Conservation (phyloP, 805 yeast genomes). For the Zygoascus flipseniorum region DNA sequence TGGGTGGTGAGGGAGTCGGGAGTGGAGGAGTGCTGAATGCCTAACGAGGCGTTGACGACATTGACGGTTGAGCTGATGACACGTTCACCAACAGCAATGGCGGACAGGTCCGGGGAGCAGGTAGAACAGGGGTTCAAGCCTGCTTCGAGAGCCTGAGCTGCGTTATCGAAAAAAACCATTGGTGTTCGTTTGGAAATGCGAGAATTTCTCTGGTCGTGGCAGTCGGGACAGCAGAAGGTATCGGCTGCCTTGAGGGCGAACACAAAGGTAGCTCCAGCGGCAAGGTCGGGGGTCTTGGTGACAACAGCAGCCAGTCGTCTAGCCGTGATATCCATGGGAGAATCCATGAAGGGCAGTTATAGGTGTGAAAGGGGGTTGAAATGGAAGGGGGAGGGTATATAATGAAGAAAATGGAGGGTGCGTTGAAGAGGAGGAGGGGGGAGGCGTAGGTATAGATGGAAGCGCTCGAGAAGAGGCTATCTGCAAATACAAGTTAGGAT, state of each 20-base stretch:
- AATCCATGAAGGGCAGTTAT: background rate
- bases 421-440: background rate
- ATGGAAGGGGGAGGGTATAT: background rate
- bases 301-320: background rate
- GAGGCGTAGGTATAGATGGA: background rate
- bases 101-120: slow-evolving; percentile 42
- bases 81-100: slow-evolving; percentile 11
- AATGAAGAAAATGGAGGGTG: background rate
- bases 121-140: slow-evolving; percentile 46
- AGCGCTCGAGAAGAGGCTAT: background rate
- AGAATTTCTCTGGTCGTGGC: slow-evolving; percentile 30
- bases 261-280: slow-evolving; percentile 34
- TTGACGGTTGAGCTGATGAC: slow-evolving; percentile 43
- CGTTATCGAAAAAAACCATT: slow-evolving; percentile 29
- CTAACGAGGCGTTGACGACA: slow-evolving; percentile 47
- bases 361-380: background rate
- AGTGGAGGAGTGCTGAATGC: slow-evolving; percentile 39
- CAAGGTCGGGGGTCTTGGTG: background rate
- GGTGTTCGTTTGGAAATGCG: slow-evolving; percentile 14
- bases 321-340: background rate
- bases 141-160: slow-evolving; percentile 34
- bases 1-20: slow-evolving; percentile 1
- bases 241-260: slow-evolving; percentile 34
- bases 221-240: slow-evolving; percentile 59
- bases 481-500: background rate